Conservation (phyloP, 768 basidiomycete genomes). For the Leccinum obscurum region DNA sequence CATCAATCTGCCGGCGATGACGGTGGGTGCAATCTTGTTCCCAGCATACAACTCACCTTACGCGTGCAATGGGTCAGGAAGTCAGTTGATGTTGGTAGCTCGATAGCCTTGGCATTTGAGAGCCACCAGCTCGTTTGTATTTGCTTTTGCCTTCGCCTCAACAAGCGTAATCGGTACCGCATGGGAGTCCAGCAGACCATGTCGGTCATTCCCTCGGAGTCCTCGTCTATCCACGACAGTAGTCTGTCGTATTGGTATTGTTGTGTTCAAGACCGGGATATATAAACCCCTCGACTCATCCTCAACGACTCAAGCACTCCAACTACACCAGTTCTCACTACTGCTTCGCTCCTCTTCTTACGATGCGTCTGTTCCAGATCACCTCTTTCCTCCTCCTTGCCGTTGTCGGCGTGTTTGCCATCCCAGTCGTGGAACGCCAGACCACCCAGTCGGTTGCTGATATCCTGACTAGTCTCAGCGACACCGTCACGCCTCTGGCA, state of each 20-base stretch:
- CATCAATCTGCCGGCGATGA: not conserved
- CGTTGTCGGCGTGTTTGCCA: constrained; percentile 10
- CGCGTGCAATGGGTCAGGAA: not conserved
- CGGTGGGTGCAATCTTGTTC: not conserved
- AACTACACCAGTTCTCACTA: constrained; percentile 6
- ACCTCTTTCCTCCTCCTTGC: constrained; percentile 8
- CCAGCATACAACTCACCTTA: not conserved
- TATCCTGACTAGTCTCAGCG: constrained; percentile 5
- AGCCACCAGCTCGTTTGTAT: not conserved
- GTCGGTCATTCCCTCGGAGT: constrained; percentile 3
- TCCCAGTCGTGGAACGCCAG: constrained; percentile 10
- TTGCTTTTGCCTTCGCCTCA: not conserved
- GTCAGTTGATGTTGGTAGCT: not conserved
- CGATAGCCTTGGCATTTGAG: not conserved
- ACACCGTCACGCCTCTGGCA: constrained; percentile 10
- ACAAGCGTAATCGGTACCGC: not conserved
- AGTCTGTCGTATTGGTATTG: not conserved
- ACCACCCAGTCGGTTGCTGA: constrained; percentile 3
- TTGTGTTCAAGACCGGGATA: constrained; percentile 1
- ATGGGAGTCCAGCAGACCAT: not conserved
- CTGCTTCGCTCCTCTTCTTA: not conserved
- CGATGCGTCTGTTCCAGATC: constrained; percentile 13
- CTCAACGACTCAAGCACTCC: constrained; percentile 11
- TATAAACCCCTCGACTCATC: constrained; percentile 6
- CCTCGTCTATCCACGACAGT: not conserved